A percentile compares a stretch with the other conserved stretches of the same genome.
phyloP scores from a whole-genome alignment of 2,329 filamentous ascomycete species.

The Biscogniauxia mediterranea region DNA sequence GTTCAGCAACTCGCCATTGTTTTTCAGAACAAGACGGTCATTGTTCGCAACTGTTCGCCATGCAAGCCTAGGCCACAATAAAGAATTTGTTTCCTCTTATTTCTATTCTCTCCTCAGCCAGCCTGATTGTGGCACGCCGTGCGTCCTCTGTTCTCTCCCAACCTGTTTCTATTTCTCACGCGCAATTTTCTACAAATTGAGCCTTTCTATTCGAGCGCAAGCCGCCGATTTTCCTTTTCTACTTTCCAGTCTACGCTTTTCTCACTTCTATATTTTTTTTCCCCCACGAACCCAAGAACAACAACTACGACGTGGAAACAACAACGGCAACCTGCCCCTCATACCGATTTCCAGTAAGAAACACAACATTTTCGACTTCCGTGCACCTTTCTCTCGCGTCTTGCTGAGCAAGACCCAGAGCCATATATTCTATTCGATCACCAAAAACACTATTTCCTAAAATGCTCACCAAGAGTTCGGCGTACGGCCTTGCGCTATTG shows the following conservation, averaged over 20 bases:
- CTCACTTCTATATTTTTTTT: neutral
- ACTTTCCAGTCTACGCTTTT: too few species aligned
- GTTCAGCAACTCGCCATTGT: conserved; percentile 21
- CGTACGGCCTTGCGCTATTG: conserved; percentile 26
- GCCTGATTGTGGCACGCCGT: conserved; percentile 14
- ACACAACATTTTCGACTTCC: conserved; percentile 1
- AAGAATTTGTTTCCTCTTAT: conserved; percentile 23
- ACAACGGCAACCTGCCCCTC: neutral
- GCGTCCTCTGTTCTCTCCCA: conserved; percentile 16
- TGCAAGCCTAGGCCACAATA: conserved; percentile 17
- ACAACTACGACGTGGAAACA: neutral
- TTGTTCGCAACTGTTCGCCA: conserved; percentile 20
- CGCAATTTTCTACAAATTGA: neutral
- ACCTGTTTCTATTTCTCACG: neutral
- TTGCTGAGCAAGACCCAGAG: conserved; percentile 23
- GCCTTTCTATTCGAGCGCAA: neutral
- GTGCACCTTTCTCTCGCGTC: conserved; percentile 12
- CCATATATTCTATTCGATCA: conserved; percentile 4
- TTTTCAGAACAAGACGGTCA: conserved; percentile 13
- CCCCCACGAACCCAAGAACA: neutral
- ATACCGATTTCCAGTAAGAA: conserved; percentile 4
- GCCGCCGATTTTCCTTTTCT: neutral
- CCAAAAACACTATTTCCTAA: conserved; percentile 7
- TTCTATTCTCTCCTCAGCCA: conserved; percentile 22
- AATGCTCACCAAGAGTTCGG: conserved; percentile 19